Conservation (phyloP, 2,329 filamentous ascomycete species). For the Talaromyces funiculosus region DNA sequence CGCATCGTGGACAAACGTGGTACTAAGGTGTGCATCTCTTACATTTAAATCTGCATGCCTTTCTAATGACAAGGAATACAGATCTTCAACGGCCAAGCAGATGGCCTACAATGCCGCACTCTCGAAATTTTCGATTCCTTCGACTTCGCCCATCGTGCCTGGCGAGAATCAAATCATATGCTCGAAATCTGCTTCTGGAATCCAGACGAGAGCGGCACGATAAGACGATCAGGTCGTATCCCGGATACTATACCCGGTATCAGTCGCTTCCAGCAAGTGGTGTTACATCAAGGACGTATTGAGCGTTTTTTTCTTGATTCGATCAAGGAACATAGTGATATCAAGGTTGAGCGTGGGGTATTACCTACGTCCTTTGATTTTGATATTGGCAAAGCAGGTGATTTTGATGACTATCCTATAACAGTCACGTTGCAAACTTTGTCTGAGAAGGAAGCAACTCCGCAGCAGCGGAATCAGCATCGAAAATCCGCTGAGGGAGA, state of each 20-base stretch:
- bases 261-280: constrained; percentile 48
- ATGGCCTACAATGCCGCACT: constrained; percentile 59
- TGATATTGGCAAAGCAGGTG: constrained; percentile 36
- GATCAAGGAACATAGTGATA: constrained; percentile 51
- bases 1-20: constrained; percentile 45
- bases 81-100: constrained; percentile 38
- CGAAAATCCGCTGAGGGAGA: constrained; percentile 26
- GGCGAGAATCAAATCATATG: constrained; percentile 30
- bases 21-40: constrained; percentile 47
- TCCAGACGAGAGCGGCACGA: constrained; percentile 5
- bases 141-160: constrained; percentile 58
- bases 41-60: not conserved
- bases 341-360: constrained; percentile 56
- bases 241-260: constrained; percentile 5
- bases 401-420: not conserved
- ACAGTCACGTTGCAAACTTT: not conserved
- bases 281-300: constrained; percentile 66
- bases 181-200: constrained; percentile 8
- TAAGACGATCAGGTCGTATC: constrained; percentile 1
- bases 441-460: not conserved
- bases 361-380: constrained; percentile 53
- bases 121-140: constrained; percentile 71
- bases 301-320: constrained; percentile 62
- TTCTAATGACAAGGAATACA: not conserved
- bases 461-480: constrained; percentile 51